Base-by-base conservation (phyloP, 116 monocot genomes). In the Thalassia testudinum region DNA sequence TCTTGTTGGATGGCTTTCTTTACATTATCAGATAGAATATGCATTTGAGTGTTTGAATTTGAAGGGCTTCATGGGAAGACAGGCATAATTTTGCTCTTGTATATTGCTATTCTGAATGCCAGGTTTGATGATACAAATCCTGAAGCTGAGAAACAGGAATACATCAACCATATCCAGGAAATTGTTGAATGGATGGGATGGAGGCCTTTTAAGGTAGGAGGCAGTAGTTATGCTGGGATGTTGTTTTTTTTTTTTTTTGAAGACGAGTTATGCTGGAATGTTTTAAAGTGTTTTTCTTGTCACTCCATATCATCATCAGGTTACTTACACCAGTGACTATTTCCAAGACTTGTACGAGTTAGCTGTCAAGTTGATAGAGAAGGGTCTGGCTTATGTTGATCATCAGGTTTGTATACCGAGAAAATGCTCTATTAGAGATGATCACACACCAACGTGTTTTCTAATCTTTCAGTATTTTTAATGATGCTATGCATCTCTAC, bases 41-140 rank as follows among this genome's bases (percentile, higher is more conserved):
- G n/a, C n/a, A n/a, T n/a, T n/a, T n/a, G n/a, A n/a, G n/a, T n/a
- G n/a, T n/a, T n/a, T n/a, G n/a, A n/a, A n/a, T n/a, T n/a, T n/a
- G n/a, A n/a, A n/a, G n/a, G n/a, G n/a, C n/a, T n/a, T n/a, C n/a
- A 34, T 10, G 30, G 30, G 10, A 34, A 5, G 3, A 34, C 30
- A 34, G 30, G 30, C 3, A 34, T 3, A 34, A 34, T 5, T 34
- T 34, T 5, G 3, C 10, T 34, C 30, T 34, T 34, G 30, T 10
- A 34, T 34, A 34, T 34, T 3, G 10, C 30, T 34, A 10, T 10
- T 34, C 10, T 34, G 10, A 34, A 5, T 3, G 30, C 51, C 53
- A 95, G 97, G 63, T 97, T 79, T 64, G 97, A 97, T 70, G 93
- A 93, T 67, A 93, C 93, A 43, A 85, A 95, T 55, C 95, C 95